These are phyloP conservation scores for Penicillium digitatum DNA, from an alignment of 2,329 filamentous ascomycete genomes.

Conservation along the genomic window DNA sequence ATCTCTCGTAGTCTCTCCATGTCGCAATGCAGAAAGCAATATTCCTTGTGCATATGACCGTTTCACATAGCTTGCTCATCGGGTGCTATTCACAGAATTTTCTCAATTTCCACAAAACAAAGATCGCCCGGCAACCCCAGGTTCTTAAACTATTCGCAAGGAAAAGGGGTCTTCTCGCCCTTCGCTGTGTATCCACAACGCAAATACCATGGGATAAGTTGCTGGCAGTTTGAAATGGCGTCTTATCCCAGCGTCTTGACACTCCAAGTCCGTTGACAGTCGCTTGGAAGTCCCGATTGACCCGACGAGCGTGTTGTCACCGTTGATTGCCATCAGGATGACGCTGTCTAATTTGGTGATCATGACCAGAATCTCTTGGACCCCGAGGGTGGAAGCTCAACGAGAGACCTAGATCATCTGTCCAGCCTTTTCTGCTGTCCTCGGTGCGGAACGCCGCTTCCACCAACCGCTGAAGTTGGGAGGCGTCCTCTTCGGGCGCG, in stretches of 20 bases:
- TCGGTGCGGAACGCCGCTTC: constrained; percentile 42
- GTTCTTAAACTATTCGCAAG: constrained; percentile 15
- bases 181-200: constrained; percentile 28
- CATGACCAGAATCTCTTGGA: constrained; percentile 20
- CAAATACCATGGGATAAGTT: constrained; percentile 31
- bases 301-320: constrained; percentile 14
- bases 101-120: constrained; percentile 27
- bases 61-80: neutral
- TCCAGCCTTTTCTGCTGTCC: constrained; percentile 38
- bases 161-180: constrained; percentile 23
- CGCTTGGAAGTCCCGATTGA: constrained; percentile 22
- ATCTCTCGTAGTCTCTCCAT: too few species aligned
- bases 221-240: constrained; percentile 28
- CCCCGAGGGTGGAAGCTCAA: constrained; percentile 21
- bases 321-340: constrained; percentile 23
- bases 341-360: constrained; percentile 30
- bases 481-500: constrained; percentile 38
- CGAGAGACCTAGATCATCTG: constrained; percentile 32
- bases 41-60: neutral
- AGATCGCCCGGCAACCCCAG: constrained; percentile 22
- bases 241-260: constrained; percentile 20
- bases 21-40: neutral
- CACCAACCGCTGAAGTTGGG: constrained; percentile 36
- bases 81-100: neutral
- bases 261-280: constrained; percentile 23